Base-by-base conservation (phyloP, 805 yeast species). In the Komagataella pastoris region DNA sequence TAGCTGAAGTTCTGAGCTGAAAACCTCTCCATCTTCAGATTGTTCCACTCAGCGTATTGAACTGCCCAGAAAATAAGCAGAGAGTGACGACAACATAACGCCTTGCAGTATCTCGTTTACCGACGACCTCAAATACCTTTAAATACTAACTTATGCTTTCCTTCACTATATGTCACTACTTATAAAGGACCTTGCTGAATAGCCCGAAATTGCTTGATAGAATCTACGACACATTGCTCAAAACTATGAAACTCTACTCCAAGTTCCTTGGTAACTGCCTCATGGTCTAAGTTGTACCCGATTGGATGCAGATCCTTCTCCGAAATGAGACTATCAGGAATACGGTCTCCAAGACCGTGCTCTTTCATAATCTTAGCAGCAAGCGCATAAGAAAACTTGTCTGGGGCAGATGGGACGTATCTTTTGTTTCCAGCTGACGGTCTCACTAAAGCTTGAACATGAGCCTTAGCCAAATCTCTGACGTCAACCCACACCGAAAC, bases 151-250 rank as follows among this genome's bases (percentile, higher is more conserved):
- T 8, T 30, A 30, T 30, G 40, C 40, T 30, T 30, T 8, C 40
- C 6, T 30, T 30, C 12, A 30, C 10, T 30, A 30, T 30, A 30
- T 30, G 14, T 30, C 40, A 8, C 40, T 8, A 30, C 40, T 12
- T 30, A 30, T 30, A 30, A 30, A 30, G 49, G 40, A 1, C 40
- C 40, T n/a, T 10, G 40, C 6, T 30, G 40, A 30, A 48, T 48
- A 24, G 47, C 19, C 24, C 47, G 44, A 21, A 75, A 63, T 61
- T 74, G 80, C 18, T 59, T 56, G 24, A 71, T 64, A 8, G 77
- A 64, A 54, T 76, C 79, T 36, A 61, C 60, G 8, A 78, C 67
- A 2, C 74, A 58, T 10, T 65, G 58, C 52, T 73, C 66, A 51
- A 76, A 64, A 17, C 59, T 58, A 50, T 63, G 68, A 54, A 68